Percentiles rank a stretch among this genome's conserved stretches.
These are phyloP conservation scores for Sphagnum tenellum DNA, from an alignment of 225 moss, liverwort and hornwort genomes.

Conservation along the genomic window DNA sequence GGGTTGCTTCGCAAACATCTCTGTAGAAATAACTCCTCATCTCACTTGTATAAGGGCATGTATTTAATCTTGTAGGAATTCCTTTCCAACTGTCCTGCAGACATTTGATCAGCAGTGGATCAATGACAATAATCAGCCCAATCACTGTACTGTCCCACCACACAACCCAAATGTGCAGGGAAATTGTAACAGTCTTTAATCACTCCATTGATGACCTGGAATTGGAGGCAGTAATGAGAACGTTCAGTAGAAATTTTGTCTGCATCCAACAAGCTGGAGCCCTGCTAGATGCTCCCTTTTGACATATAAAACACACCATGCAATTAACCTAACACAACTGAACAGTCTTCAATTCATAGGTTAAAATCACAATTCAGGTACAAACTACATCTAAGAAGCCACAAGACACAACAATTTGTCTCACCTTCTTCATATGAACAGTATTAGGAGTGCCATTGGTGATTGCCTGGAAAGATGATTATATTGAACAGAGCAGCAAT, in stretches of 20 bases:
- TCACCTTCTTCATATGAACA: background rate
- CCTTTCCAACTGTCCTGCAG: constrained; percentile 62
- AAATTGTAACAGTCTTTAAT: no score
- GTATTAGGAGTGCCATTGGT: background rate
- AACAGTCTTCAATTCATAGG: background rate
- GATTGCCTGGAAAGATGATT: no score
- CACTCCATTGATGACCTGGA: background rate
- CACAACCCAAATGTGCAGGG: no score
- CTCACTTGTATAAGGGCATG: constrained; percentile 79
- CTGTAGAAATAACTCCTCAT: constrained; percentile 88
- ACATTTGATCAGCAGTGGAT: background rate
- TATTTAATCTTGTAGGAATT: constrained; percentile 89
- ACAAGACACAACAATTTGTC: background rate
- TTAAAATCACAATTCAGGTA: background rate
- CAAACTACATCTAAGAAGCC: constrained; percentile 2
- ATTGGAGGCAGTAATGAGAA: no score
- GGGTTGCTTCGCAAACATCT: constrained; percentile 71
- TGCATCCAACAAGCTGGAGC: background rate
- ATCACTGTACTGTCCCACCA: background rate
- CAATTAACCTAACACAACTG: no score
- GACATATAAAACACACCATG: no score
- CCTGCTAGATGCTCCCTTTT: background rate
- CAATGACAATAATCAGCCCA: background rate
- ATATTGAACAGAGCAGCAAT: no score
- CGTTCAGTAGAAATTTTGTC: no score